phyloP scores from a whole-genome alignment of 495 filamentous ascomycete genomes.

The Xylaria curta region DNA sequence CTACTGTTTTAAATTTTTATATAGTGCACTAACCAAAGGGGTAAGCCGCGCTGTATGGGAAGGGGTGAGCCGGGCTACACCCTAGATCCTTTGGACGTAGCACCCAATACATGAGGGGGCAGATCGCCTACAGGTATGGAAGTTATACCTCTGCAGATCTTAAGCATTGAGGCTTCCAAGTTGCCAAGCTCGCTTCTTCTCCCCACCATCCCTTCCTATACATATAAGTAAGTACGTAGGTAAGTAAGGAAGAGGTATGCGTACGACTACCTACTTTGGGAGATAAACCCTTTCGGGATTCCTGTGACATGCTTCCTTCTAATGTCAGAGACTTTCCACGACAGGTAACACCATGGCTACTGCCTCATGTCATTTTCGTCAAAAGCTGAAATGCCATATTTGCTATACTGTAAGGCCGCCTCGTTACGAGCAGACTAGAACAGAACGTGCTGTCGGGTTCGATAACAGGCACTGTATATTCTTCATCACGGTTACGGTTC shows the following conservation, averaged over 20 bases:
- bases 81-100: background rate
- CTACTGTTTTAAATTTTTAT: too few relatives aligned
- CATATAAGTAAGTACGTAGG: background rate
- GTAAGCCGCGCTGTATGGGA: too few relatives aligned
- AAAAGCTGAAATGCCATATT: background rate
- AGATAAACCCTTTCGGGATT: conserved; percentile 19
- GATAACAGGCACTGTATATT: background rate
- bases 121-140: background rate
- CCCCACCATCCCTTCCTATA: conserved; percentile 15
- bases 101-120: background rate
- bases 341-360: background rate
- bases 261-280: conserved; percentile 2
- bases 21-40: too few relatives aligned
- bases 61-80: background rate
- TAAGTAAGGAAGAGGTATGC: too few relatives aligned
- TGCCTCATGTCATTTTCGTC: background rate
- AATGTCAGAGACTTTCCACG: background rate
- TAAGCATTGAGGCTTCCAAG: conserved; percentile 17
- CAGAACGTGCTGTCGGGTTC: background rate
- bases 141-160: conserved; percentile 18
- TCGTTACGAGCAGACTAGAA: conserved; percentile 2
- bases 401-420: background rate
- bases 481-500: conserved; percentile 19
- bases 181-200: conserved; percentile 15
- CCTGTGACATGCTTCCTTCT: conserved; percentile 1